Evolutionary conservation across 2,329 filamentous ascomycete genomes (phyloP), one percentile per base, ranked within the genome.

Genomic region (Helotiales sp.): DNA sequence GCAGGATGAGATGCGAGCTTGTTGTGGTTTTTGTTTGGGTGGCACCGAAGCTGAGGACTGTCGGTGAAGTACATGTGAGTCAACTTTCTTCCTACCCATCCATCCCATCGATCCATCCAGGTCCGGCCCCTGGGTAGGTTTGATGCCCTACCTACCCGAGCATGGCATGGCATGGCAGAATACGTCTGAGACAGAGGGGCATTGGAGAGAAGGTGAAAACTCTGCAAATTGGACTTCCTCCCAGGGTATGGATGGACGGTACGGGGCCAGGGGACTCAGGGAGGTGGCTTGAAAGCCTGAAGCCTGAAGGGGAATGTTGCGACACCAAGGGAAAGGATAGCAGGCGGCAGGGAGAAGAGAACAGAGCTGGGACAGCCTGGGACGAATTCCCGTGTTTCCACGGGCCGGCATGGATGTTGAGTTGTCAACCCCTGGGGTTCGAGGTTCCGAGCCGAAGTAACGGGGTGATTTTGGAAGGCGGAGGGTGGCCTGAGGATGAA

Each of bases 171-270:
- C 37, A 60, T 43, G 57, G 37, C 34, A 60, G 57, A 60, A 47
- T 43, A 15, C 22, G 24, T 26, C 37, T 45, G 57, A 30, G 57
- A 47, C 26, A 22, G 24, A 50, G 20, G 47, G 61, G 34, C 28
- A 54, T 60, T 61, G 43, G 13, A 55, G 60, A 57, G 61, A 66
- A 20, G 26, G 68, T 67, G 70, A 72, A 72, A 72, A 71, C 64
- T 72, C 70, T 72, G 67, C 69, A 72, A 72, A 70, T 71, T 67
- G 58, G 66, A 37, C 20, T 8, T 20, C 8, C 34, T 43, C 20
- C 11, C 50, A 24, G n/a, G n/a, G n/a, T n/a, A n/a, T n/a, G n/a
- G n/a, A n/a, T n/a, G n/a, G n/a, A n/a, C n/a, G n/a, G n/a, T n/a
- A n/a, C n/a, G n/a, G n/a, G n/a, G n/a, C n/a, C n/a, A 55, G 17